Evolutionary conservation across 305 asterid species (phyloP), one percentile per base, ranked within the genome.

Genomic region (Stenogyne calaminthoides): DNA sequence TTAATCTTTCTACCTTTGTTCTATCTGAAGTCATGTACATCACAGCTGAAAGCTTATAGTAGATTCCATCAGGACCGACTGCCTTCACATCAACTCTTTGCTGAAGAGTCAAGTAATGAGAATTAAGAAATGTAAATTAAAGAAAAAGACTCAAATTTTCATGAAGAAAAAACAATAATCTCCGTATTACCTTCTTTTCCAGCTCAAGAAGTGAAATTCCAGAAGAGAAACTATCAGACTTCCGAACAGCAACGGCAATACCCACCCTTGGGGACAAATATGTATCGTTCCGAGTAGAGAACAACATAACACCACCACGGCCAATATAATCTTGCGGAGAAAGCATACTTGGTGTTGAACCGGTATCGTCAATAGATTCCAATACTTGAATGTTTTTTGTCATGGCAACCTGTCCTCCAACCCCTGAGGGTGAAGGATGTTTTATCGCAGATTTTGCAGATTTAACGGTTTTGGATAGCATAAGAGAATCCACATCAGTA

Each of bases 241-340:
- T 83, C 65, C 76, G 91, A 74, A 89, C 75, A 77, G 98, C 96
- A 84, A 95, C 99, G 79, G 99, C 83, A 62, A 95, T 85, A 70
- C 97, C 98, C 80, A 95, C 98, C 77, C 98, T 82, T 69, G 97
- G 97, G 67, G 99, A 95, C 72, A 91, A 84, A 86, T 91, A 93
- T 57, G 83, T 70, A 80, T 95, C 99, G 81, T 95, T 95, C 57
- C 95, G 86, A 2, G 99, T 87, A 25, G 98, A 95, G 72, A 95
- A 95, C 74, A 95, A 77, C 88, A 84, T 86, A 72, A 87, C 96
- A 57, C 98, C 98, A 80, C 99, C 97, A 42, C 97, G 93, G 44
- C 97, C 99, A 75, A 91, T 68, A 79, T 95, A 95, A 80, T 93
- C 98, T 84, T 95, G 99, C 18, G 99, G 99, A 76, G 99, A 95